Percentiles rank a stretch among this genome's conserved stretches.
phyloP scores from a whole-genome alignment of 2,329 filamentous ascomycete genomes.

The Colletotrichum abscissum region DNA sequence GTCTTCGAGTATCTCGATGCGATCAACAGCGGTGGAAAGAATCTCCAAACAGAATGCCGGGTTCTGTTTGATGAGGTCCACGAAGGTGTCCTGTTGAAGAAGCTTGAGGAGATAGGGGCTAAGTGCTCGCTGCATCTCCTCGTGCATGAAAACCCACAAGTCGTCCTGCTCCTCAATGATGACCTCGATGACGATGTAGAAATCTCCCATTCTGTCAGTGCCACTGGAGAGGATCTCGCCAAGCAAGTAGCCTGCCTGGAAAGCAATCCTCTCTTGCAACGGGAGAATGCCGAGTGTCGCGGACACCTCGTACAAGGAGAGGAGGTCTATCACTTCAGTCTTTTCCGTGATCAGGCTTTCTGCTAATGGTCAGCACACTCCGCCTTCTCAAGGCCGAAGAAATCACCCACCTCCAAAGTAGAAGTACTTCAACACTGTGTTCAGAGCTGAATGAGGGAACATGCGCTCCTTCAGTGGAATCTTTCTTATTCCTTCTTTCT shows the following conservation, averaged over 20 bases:
- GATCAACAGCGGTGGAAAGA: not conserved
- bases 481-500: constrained; percentile 1
- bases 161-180: not conserved
- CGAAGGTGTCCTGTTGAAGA: constrained; percentile 5
- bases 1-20: not conserved
- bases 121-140: constrained; percentile 12
- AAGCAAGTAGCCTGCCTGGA: not conserved
- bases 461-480: constrained; percentile 8
- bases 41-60: constrained; percentile 4
- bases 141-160: not conserved
- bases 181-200: constrained; percentile 3
- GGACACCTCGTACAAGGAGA: constrained; percentile 1
- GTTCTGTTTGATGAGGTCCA: not conserved
- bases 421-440: constrained; percentile 1
- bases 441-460: not conserved
- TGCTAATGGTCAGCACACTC: too few species aligned
- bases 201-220: constrained; percentile 8
- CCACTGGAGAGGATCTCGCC: not conserved
- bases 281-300: not conserved
- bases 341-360: not conserved
- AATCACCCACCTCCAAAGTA: constrained; percentile 7
- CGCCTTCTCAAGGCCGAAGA: too few species aligned
- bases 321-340: constrained; percentile 5
- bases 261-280: not conserved
- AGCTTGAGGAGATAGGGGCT: constrained; percentile 16